Percentiles rank a stretch among this genome's conserved stretches.
These are phyloP conservation scores for Candida oleophila DNA, from an alignment of 805 yeast genomes.

Conservation along the genomic window DNA sequence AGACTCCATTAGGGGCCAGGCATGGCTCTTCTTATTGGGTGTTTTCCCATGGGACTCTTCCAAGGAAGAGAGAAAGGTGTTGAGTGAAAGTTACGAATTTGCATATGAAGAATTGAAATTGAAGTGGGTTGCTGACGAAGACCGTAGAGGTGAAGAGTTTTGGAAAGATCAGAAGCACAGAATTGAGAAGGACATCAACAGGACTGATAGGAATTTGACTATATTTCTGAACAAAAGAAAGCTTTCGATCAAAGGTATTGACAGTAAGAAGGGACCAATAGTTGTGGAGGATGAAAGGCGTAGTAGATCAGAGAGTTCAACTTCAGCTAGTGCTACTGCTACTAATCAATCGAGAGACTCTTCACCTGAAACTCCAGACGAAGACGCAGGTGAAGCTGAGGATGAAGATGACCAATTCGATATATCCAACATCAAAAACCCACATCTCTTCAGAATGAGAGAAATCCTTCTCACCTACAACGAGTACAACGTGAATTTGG, in stretches of 20 bases:
- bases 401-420: constrained; percentile 52
- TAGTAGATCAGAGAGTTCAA: background rate
- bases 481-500: constrained; percentile 77
- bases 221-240: constrained; percentile 54
- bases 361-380: constrained; percentile 35
- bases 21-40: constrained; percentile 82
- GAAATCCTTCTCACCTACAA: constrained; percentile 85
- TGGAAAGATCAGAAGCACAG: constrained; percentile 90
- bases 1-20: constrained; percentile 58
- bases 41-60: constrained; percentile 91
- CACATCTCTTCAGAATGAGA: constrained; percentile 68
- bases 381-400: constrained; percentile 24
- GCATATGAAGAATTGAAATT: constrained; percentile 65
- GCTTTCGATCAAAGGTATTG: constrained; percentile 30
- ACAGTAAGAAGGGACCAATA: constrained; percentile 12
- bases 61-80: constrained; percentile 59
- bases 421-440: constrained; percentile 65
- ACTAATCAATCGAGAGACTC: constrained; percentile 21
- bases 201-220: constrained; percentile 81
- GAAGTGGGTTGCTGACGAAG: constrained; percentile 64
- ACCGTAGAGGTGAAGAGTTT: constrained; percentile 51
- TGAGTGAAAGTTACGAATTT: constrained; percentile 53
- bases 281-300: background rate
- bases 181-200: constrained; percentile 88
- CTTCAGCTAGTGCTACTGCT: background rate